Percentiles rank a stretch among this genome's conserved stretches.
Conservation (phyloP, 768 basidiomycete species). For the Strobilomyces confusus region DNA sequence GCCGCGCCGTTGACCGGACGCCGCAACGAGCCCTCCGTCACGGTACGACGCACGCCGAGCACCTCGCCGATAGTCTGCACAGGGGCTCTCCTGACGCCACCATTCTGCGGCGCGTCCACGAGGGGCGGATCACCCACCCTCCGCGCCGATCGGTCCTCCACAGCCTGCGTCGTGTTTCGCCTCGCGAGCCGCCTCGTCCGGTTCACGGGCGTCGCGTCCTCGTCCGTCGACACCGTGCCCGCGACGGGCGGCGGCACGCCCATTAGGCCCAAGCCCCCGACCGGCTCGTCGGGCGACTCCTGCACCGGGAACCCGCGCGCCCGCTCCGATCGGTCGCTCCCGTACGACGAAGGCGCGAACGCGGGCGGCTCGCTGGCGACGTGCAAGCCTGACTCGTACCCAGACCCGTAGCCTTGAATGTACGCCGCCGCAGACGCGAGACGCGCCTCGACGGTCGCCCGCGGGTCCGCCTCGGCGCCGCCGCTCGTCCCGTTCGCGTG, state of each 20-base stretch:
- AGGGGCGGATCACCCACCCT: constrained; percentile 14
- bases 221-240: constrained; percentile 28
- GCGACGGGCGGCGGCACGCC: constrained; percentile 21
- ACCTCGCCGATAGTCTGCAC: constrained; percentile 13
- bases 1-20: constrained; percentile 8
- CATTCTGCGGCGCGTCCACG: constrained; percentile 11
- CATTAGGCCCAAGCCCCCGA: constrained; percentile 25
- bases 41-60: constrained; percentile 19
- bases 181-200: constrained; percentile 19
- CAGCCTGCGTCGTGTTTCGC: constrained; percentile 23
- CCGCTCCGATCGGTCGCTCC: constrained; percentile 19
- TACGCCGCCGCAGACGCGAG: constrained; percentile 37
- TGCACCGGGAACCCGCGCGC: constrained; percentile 23
- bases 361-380: constrained; percentile 15
- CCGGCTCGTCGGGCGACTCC: constrained; percentile 27
- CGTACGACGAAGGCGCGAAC: constrained; percentile 20
- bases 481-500: constrained; percentile 12
- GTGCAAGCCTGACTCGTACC: constrained; percentile 31
- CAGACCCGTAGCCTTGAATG: constrained; percentile 32
- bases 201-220: constrained; percentile 25
- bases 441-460: constrained; percentile 10
- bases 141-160: constrained; percentile 20
- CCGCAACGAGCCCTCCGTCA: constrained; percentile 12
- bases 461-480: constrained; percentile 1
- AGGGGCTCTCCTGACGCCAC: constrained; percentile 18